These are phyloP conservation scores for Claviceps sp. DNA, from an alignment of 2,329 filamentous ascomycete genomes.

Conservation along the genomic window DNA sequence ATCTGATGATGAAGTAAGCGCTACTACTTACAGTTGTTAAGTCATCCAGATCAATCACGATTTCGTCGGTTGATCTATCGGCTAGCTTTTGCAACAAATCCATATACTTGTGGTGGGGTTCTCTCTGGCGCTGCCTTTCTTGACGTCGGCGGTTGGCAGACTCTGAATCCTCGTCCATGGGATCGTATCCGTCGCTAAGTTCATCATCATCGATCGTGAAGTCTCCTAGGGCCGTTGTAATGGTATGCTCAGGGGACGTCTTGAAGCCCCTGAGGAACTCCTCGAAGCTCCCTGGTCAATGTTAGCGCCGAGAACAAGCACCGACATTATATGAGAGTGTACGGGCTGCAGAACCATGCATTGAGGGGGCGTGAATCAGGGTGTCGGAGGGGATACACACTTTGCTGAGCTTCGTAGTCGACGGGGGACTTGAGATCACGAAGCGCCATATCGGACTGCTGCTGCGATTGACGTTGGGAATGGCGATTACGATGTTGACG, in stretches of 20 bases:
- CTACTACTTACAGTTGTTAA: slow-evolving; percentile 48
- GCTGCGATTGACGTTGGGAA: not conserved
- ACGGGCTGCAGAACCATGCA: not conserved
- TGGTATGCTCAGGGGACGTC: slow-evolving; percentile 53
- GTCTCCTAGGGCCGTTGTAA: slow-evolving; percentile 70
- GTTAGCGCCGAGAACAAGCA: not conserved
- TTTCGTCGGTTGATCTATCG: slow-evolving; percentile 62
- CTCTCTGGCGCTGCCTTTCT: slow-evolving; percentile 33
- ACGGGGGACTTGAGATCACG: slow-evolving; percentile 66
- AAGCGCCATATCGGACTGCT: slow-evolving; percentile 57
- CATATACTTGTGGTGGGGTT: slow-evolving; percentile 75
- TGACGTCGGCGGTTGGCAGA: slow-evolving; percentile 35
- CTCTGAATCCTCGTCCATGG: slow-evolving; percentile 72
- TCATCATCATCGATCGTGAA: slow-evolving; percentile 81
- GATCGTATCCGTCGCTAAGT: slow-evolving; percentile 80
- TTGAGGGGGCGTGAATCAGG: not conserved
- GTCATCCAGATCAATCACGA: slow-evolving; percentile 84
- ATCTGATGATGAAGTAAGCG: no score
- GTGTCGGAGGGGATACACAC: slow-evolving; percentile 32
- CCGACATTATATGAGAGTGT: not conserved
- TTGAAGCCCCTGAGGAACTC: slow-evolving; percentile 85
- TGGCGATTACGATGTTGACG: not conserved
- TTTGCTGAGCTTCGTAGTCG: slow-evolving; percentile 77
- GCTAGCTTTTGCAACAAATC: slow-evolving; percentile 76
- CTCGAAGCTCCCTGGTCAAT: slow-evolving; percentile 57